Conservation (phyloP, 2,329 filamentous ascomycete genomes). For the Thelonectria olida region DNA sequence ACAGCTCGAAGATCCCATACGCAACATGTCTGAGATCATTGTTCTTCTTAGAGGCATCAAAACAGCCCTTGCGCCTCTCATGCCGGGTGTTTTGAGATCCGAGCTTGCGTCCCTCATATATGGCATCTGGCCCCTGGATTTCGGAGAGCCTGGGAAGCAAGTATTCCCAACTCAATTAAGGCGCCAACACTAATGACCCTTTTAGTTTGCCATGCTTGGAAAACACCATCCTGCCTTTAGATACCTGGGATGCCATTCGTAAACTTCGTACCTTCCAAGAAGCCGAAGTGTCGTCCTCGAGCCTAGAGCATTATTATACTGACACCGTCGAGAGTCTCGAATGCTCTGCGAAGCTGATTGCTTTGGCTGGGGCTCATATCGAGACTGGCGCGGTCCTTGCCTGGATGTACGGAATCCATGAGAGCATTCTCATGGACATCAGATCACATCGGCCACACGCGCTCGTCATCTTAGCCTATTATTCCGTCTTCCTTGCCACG, state of each 20-base stretch:
- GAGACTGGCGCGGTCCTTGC: conserved; percentile 35
- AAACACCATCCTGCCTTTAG: conserved; percentile 29
- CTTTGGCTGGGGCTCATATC: conserved; percentile 31
- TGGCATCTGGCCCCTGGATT: conserved; percentile 26
- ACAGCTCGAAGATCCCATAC: conserved; percentile 31
- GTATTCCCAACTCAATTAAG: neutral
- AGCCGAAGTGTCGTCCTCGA: conserved; percentile 29
- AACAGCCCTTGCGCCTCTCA: conserved; percentile 27
- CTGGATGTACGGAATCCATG: conserved; percentile 39
- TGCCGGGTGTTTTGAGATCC: conserved; percentile 28
- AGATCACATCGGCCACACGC: conserved; percentile 33
- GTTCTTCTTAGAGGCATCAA: conserved; percentile 34
- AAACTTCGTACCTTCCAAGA: conserved; percentile 34
- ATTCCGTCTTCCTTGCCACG: conserved; percentile 33
- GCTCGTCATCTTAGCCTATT: conserved; percentile 40
- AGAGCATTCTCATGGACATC: conserved; percentile 40
- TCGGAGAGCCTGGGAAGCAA: conserved; percentile 5
- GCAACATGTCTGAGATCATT: conserved; percentile 32
- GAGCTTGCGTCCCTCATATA: conserved; percentile 37
- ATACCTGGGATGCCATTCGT: conserved; percentile 34
- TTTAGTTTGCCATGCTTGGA: conserved; percentile 30
- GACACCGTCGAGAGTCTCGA: conserved; percentile 29
- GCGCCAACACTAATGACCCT: neutral
- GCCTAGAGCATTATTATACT: conserved; percentile 30
- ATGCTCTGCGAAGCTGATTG: conserved; percentile 27